Base-by-base conservation (phyloP, 2,329 filamentous ascomycete species). In the Atkinsonella hypoxylon region DNA sequence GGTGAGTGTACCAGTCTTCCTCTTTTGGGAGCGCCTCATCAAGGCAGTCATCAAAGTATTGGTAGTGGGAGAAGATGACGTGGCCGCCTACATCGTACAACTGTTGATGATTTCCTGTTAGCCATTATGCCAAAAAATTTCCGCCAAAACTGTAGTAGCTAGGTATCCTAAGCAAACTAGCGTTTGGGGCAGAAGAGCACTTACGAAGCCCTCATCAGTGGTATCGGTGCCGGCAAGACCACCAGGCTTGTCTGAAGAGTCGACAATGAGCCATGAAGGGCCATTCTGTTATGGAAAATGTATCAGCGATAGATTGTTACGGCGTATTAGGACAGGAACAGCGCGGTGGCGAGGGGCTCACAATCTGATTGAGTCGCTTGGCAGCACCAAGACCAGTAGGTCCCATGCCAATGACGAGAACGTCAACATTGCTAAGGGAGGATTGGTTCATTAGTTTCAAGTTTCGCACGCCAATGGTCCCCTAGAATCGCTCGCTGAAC, bases 21-120 rank as follows among this genome's bases (percentile, higher is more conserved):
- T 89, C 82, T 65, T 89, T 89, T 63, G 93, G 93, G 41, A 98
- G 83, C 49, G 93, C 93, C 78, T 98, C 93, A 69, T 97, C 81
- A 67, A 98, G 85, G 76, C 88, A 94, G 77, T 98, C 93, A 74
- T 98, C 93, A 70, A 98, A 98, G 82, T 98, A 98, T 77, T 96
- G 96, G 85, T 98, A 98, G 81, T 96, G 90, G 62, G 90, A 96
- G 81, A 96, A 96, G 75, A 96, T 96, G 73, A 96, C 90, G 73
- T 96, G 90, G 62, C 90, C 90, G 68, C 90, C 90, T 62, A 98
- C 93, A 73, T 98, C 93, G 80, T 96, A 98, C 63, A 98, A 82
- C 91, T 95, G 64, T 53, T 30, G 12, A n/a, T 30, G 34, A 36
- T 20, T 11, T 8, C 38, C 17, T 8, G 17, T 45, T 30, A 50